Evolutionary conservation across 2,329 filamentous ascomycete genomes (phyloP), one percentile per base, ranked within the genome.

Genomic region (Paracoccidioides brasiliensis): DNA sequence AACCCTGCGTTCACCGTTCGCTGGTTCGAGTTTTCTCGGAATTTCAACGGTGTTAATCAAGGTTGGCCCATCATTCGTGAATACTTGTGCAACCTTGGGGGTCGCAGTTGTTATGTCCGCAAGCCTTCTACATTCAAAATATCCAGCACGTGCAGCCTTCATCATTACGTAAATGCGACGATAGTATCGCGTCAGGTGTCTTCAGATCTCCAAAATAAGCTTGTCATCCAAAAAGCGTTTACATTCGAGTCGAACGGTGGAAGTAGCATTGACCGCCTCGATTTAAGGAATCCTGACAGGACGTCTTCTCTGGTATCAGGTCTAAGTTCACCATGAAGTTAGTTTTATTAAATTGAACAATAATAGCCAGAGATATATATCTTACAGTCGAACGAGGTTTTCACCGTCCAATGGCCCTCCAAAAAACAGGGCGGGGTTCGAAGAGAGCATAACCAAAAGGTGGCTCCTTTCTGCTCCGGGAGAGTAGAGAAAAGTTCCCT

Each of bases 401-500:
- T 30, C 51, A n/a, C 35, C 44, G 32, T 73, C 69, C 53, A 73
- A 58, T 4, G 70, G 69, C 0, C 67, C 83, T 0, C 83, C 83
- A 12, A 86, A 73, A 10, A 82, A 79, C 2, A 84, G 62, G 0
- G 70, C 74, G 0, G 83, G 83, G 0, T 67, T 59, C 0, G 67
- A 63, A 1, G 69, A 62, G 1, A 87, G 67, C 0, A 81, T 74
- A 5, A 72, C 65, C 28, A 76, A 70, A 52, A 86, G 43, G 78
- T 74, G 41, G 69, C 72, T 28, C 70, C 56, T 83, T 56, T 75
- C 72, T 0, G 71, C 74, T 52, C 86, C 83, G 0, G 86, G 74
- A 1, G 80, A 83, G 59, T 80, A 87, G 2, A 85, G 71, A 1
- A 88, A 64, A 0, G 80, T 77, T 0, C 69, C 62, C 0, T 64